Conservation (phyloP, 495 filamentous ascomycete genomes). For the Bathelium albidoporum region DNA sequence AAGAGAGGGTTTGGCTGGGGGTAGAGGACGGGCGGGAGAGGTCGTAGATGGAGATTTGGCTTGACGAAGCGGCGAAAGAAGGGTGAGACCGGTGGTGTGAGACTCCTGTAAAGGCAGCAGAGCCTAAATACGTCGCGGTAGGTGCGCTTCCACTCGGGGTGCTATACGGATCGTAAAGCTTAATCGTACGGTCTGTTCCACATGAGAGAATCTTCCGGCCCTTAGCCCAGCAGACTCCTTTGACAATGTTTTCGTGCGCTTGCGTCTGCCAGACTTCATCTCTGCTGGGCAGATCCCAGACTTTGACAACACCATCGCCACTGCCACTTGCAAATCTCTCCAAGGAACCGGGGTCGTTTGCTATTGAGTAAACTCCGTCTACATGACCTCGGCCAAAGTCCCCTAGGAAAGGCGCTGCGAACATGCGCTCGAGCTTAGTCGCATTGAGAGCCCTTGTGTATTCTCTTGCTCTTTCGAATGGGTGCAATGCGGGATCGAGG, state of each 20-base stretch:
- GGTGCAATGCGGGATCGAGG: constrained; percentile 84
- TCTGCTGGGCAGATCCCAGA: constrained; percentile 76
- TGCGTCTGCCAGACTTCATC: constrained; percentile 72
- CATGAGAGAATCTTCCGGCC: constrained; percentile 83
- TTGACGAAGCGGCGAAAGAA: constrained; percentile 64
- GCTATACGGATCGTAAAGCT: constrained; percentile 84
- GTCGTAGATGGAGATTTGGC: constrained; percentile 78
- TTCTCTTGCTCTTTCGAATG: constrained; percentile 88
- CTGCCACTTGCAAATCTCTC: constrained; percentile 32
- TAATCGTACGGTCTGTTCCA: constrained; percentile 74
- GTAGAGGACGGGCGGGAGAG: constrained; percentile 60
- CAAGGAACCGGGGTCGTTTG: constrained; percentile 33
- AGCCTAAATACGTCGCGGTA: constrained; percentile 70
- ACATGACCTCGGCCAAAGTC: constrained; percentile 87
- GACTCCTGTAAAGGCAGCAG: constrained; percentile 70
- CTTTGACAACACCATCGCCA: constrained; percentile 68
- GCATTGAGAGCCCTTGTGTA: constrained; percentile 85
- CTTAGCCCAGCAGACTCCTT: constrained; percentile 78
- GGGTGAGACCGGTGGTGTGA: constrained; percentile 67
- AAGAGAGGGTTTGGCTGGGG: constrained; percentile 68
- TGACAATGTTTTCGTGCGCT: constrained; percentile 82
- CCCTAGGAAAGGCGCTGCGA: constrained; percentile 82
- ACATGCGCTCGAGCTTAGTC: constrained; percentile 90
- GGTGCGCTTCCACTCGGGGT: constrained; percentile 52
- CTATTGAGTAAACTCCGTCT: constrained; percentile 60